These are phyloP conservation scores for Xylaria sp. DNA, from an alignment of 2,329 filamentous ascomycete species.

Conservation along the genomic window DNA sequence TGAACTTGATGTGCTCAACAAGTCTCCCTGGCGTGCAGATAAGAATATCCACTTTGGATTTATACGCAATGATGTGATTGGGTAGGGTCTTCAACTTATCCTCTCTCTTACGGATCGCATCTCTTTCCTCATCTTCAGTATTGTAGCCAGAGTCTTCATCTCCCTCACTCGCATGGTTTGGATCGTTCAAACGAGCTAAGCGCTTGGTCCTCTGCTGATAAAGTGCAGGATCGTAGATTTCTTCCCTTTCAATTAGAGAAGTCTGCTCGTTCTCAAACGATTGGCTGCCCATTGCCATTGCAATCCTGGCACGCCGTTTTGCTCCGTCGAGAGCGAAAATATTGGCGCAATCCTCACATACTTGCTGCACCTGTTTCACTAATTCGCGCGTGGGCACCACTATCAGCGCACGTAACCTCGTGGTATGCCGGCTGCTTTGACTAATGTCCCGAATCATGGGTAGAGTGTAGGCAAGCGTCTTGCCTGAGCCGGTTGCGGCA, in stretches of 20 bases:
- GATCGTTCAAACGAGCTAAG: conserved; percentile 49
- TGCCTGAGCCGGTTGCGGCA: conserved; percentile 93
- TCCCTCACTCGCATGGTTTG: conserved; percentile 48
- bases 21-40: conserved; percentile 91
- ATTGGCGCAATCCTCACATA: conserved; percentile 74
- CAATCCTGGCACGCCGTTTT: conserved; percentile 73
- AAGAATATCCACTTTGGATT: conserved; percentile 81
- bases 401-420: conserved; percentile 76
- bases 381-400: conserved; percentile 91
- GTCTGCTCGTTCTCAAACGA: conserved; percentile 70
- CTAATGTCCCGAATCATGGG: conserved; percentile 82
- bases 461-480: conserved; percentile 89
- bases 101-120: conserved; percentile 36
- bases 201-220: conserved; percentile 49
- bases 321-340: conserved; percentile 61
- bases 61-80: conserved; percentile 68
- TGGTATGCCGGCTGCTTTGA: conserved; percentile 57
- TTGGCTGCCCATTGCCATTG: conserved; percentile 81
- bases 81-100: conserved; percentile 49
- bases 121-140: conserved; percentile 39
- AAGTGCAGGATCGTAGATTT: conserved; percentile 67
- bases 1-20: conserved; percentile 87
- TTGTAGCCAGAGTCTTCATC: conserved; percentile 44
- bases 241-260: conserved; percentile 48
- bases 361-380: conserved; percentile 82